These are phyloP conservation scores for Picocystis salinarum DNA, from an alignment of 139 green algal genomes.

Conservation along the genomic window DNA sequence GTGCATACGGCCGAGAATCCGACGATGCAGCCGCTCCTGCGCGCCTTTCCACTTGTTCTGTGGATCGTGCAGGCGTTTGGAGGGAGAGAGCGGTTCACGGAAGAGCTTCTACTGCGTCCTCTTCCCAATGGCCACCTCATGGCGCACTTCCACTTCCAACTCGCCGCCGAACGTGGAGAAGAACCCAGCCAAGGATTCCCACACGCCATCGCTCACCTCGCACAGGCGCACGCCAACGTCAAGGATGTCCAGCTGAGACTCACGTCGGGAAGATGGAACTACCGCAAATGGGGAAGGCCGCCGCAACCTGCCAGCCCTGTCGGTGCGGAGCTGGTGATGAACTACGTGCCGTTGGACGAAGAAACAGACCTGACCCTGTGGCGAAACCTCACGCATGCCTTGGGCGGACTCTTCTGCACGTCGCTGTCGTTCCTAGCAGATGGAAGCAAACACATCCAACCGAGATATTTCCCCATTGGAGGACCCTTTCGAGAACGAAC, in stretches of 20 bases:
- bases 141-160: constrained; percentile 13
- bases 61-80: too few relatives aligned
- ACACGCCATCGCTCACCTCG: constrained; percentile 10
- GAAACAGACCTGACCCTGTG: constrained; percentile 13
- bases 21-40: too few relatives aligned
- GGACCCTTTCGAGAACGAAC: neutral
- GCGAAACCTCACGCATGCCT: constrained; percentile 21
- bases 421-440: constrained; percentile 25
- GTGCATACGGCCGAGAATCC: too few relatives aligned
- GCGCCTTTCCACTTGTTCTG: too few relatives aligned
- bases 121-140: constrained; percentile 4
- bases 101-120: constrained; percentile 10
- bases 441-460: neutral
- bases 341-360: neutral
- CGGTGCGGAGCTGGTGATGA: constrained; percentile 12
- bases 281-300: constrained; percentile 9
- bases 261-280: constrained; percentile 17
- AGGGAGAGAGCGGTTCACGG: too few relatives aligned
- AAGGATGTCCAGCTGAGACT: too few relatives aligned
- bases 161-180: neutral
- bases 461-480: neutral
- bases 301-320: constrained; percentile 3
- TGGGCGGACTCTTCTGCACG: constrained; percentile 41
- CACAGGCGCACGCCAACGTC: too few relatives aligned
- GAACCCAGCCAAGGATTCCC: constrained; percentile 12